Base-by-base conservation (phyloP, 768 basidiomycete species). In the Mycena chlorophos region DNA sequence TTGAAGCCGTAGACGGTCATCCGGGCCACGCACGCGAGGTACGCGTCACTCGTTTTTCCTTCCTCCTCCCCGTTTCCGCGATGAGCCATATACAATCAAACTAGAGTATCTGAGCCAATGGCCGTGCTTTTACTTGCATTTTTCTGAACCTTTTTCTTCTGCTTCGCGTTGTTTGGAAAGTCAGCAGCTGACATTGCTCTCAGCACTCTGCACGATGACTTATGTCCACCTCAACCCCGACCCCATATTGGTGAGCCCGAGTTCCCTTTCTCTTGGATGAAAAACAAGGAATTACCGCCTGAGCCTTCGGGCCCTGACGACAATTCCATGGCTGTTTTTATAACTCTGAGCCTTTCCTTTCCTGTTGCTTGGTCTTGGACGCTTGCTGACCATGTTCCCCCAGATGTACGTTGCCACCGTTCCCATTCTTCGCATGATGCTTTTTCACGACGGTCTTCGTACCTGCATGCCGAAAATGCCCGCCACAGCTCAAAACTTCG, bases 361-460 rank as follows among this genome's bases (percentile, higher is more conserved):
- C 34, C 19, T 25, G 28, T 52, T 23, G 10, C 25, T 49, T 28
- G 16, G 38, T 34, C 14, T 2, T 22, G 8, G 34, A 40, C 28
- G 26, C 22, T 28, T 17, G 39, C 46, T 52, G 27, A 52, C 56
- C 28, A 6, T 19, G 51, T 38, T 53, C 51, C 6, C n/a, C 45
- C 20, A 8, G 12, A 43, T 26, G 45, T 46, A 14, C 45, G 45
- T 46, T 46, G 5, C 26, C 12, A 19, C 25, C 27, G 51, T 28
- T 34, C 49, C 34, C 16, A 31, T 43, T 28, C 55, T 54, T 68
- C 57, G 19, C 52, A 84, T 86, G 87, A 89, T 89, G 87, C 70
- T 81, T 73, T 78, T 84, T 85, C 88, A 91, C 89, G 89, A 91
- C 89, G 89, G 89, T 91, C 89, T 91, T 89, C 89, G 89, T 91